Evolutionary conservation across 2,329 filamentous ascomycete species (phyloP), one percentile per base, ranked within the genome.

Genomic region (Xylaria sp.): DNA sequence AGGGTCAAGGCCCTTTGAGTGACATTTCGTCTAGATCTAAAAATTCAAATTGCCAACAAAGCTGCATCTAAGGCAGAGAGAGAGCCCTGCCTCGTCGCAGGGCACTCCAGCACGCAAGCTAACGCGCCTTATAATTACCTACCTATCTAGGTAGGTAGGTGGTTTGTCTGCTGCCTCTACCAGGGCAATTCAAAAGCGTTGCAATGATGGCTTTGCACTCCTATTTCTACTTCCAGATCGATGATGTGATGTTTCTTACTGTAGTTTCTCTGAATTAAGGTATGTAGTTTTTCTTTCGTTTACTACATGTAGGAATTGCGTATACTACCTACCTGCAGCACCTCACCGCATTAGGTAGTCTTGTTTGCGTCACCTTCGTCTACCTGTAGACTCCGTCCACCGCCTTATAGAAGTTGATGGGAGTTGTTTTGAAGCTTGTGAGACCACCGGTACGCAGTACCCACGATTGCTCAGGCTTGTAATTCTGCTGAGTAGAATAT

Each of bases 381-480:
- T 33, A 33, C 33, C 6, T 33, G 28, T 28, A 6, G 28, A 4
- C 42, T 23, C 20, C 28, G 13, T 17, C 48, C 26, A 31, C 48
- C 48, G 48, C 23, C 17, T 17, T 54, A 26, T 49, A 11, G n/a
- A 49, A 49, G 48, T 23, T n/a, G 6, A 10, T 26, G 3, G 49
- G 15, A 53, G 31, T 57, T 42, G 20, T 42, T 36, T 28, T 57
- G 33, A 23, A 62, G 20, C 20, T 51, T 51, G 33, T 40, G 31
- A 38, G 48, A 51, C 59, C 31, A 20, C n/a, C 26, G 23, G 7
- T 7, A 31, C n/a, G 23, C 9, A 42, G 7, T 4, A 28, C 38
- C 44, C 17, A 31, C 31, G 17, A 20, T 17, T 54, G n/a, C 51
- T 15, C 2, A n/a, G 20, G 15, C 7, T 54, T 6, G 33, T 33